Evolutionary conservation across 805 yeast species (phyloP), one percentile per base, ranked within the genome.

Genomic region (Pichia rugopelliculosa): DNA sequence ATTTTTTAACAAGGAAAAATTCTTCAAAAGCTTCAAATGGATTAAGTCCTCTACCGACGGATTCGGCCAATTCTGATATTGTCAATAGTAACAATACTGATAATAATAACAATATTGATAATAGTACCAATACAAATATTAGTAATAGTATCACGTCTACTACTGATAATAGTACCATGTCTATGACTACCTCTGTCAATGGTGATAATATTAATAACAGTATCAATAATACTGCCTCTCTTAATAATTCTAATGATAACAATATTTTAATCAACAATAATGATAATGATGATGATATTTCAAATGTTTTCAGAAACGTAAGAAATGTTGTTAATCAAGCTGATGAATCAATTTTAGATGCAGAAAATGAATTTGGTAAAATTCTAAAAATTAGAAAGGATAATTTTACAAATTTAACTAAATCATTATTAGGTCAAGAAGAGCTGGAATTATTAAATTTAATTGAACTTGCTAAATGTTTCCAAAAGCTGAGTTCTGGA

Each of bases 1-100:
- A 84, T 63, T 69, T 88, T 13, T 56, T 62, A 17, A 58, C 63
- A 13, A 60, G 57, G 39, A 61, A 59, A 26, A 53, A 56, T 7
- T 50, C 56, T 5, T 18, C 24, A 4, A 49, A 36, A 30, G 15
- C 34, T 15, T 30, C 34, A 26, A 42, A 33, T 33, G 33, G 30
- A 17, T 21, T 39, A 24, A 44, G 22, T 20, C 17, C 38, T 15
- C 13, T 24, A n/a, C 17, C 24, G 18, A 36, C 25, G 7, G n/a
- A 24, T n/a, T 11, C 56, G 55, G 55, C 42, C 17, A 37, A 11
- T 10, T 47, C 22, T 3, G 22, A 34, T 17, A 11, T 5, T 17
- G 15, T 34, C 17, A 13, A 3, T 18, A 18, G 42, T 56, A 37
- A 9, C 43, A 46, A 3, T 18, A 8, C 37, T 5, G 17, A 34